phyloP scores from a whole-genome alignment of 2,329 filamentous ascomycete genomes.

The Pyrenochaeta sp. region DNA sequence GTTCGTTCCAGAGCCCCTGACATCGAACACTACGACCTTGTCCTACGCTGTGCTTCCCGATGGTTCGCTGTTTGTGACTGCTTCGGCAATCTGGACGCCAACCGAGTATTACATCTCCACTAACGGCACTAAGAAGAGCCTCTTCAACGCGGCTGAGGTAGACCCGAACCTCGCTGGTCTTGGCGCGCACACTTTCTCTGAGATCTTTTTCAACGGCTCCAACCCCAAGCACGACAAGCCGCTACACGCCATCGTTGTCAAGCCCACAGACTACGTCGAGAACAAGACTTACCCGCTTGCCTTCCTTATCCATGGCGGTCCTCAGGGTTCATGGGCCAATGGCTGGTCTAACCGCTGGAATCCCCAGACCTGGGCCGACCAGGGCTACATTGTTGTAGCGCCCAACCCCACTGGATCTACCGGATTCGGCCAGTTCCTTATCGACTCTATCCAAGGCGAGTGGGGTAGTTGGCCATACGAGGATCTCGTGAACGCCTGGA shows the following conservation, averaged over 20 bases:
- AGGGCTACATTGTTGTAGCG: constrained; percentile 82
- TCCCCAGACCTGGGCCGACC: constrained; percentile 82
- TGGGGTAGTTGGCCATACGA: constrained; percentile 90
- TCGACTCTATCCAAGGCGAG: constrained; percentile 77
- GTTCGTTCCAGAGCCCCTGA: constrained; percentile 52
- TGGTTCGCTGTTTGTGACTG: constrained; percentile 58
- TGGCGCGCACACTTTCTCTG: constrained; percentile 68
- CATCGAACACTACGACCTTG: constrained; percentile 52
- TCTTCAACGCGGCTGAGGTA: constrained; percentile 70
- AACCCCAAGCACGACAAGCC: constrained; percentile 61
- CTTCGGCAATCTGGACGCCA: constrained; percentile 43
- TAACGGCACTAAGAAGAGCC: constrained; percentile 45
- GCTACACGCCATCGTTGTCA: constrained; percentile 73
- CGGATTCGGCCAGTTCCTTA: constrained; percentile 81
- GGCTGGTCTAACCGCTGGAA: constrained; percentile 87
- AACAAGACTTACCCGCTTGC: constrained; percentile 80
- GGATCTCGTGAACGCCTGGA: constrained; percentile 81
- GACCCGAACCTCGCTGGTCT: constrained; percentile 72
- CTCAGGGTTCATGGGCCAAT: constrained; percentile 77
- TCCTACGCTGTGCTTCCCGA: constrained; percentile 66
- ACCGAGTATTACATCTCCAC: constrained; percentile 40
- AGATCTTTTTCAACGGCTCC: constrained; percentile 75
- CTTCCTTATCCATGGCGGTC: constrained; percentile 83
- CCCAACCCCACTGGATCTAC: constrained; percentile 87
- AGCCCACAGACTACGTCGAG: constrained; percentile 70